These are phyloP conservation scores for Lonicera japonica DNA, from an alignment of 129 eudicot genomes.

Conservation along the genomic window DNA sequence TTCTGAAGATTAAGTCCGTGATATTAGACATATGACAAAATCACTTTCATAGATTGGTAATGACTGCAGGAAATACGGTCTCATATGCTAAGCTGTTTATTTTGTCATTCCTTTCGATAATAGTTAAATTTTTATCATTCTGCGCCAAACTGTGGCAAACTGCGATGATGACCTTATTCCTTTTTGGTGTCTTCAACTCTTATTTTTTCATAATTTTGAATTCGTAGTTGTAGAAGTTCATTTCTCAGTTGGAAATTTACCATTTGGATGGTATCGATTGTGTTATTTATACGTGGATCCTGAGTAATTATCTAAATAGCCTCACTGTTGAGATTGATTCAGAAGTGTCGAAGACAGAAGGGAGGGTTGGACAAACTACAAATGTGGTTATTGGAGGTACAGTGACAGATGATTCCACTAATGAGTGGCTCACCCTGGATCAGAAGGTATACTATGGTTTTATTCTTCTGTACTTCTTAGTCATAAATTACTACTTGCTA, in stretches of 20 bases:
- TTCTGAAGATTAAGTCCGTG: too few species aligned
- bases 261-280: constrained; percentile 1
- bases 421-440: constrained; percentile 59
- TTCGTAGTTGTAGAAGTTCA: not conserved
- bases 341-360: constrained; percentile 88
- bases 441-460: constrained; percentile 38
- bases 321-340: constrained; percentile 24
- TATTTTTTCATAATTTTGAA: too few species aligned
- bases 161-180: too few species aligned
- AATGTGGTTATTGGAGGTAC: constrained; percentile 90
- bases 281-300: not conserved
- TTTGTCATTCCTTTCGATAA: too few species aligned
- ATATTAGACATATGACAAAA: too few species aligned
- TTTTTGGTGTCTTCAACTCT: too few species aligned
- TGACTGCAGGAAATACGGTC: too few species aligned
- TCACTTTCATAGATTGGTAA: too few species aligned
- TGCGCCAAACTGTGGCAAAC: too few species aligned
- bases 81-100: too few species aligned
- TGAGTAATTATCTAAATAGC: not conserved
- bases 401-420: constrained; percentile 58
- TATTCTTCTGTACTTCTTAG: not conserved
- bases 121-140: too few species aligned
- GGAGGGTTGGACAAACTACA: constrained; percentile 78
- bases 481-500: not conserved
- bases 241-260: not conserved